Evolutionary conservation across 371 early-diverging fungal species (phyloP).

Genomic region (Mortierella sp.): DNA sequence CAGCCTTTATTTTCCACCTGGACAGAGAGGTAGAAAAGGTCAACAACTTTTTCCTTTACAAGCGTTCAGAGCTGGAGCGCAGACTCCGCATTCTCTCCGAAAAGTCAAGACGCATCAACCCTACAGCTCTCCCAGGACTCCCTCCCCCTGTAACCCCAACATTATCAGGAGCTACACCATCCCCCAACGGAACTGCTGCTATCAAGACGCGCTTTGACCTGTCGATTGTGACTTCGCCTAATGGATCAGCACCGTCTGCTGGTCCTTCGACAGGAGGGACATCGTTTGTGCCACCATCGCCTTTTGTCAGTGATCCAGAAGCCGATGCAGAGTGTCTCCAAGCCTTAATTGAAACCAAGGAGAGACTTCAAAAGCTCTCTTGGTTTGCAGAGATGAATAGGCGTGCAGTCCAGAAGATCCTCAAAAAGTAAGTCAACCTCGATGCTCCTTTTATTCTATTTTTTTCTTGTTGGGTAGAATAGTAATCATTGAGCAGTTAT

Average conservation of each 20-base stretch:
- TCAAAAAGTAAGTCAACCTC: constrained; percentile 73
- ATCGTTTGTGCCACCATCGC: constrained; percentile 36
- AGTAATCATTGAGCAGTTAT: neutral
- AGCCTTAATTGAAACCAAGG: constrained; percentile 73
- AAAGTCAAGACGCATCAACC: constrained; percentile 60
- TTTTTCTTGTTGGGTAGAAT: neutral
- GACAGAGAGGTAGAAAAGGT: constrained; percentile 81
- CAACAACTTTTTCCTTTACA: constrained; percentile 74
- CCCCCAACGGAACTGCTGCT: neutral
- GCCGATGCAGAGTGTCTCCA: constrained; percentile 69
- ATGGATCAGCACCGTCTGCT: constrained; percentile 6
- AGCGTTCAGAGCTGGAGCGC: constrained; percentile 72
- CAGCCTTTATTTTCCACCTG: constrained; percentile 74
- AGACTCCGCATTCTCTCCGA: constrained; percentile 73
- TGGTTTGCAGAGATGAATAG: constrained; percentile 78
- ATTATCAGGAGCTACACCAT: constrained; percentile 32
- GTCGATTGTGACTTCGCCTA: constrained; percentile 35
- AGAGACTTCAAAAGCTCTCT: constrained; percentile 70
- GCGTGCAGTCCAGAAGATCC: constrained; percentile 77
- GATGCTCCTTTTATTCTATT: neutral
- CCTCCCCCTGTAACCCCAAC: neutral
- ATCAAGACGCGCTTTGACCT: constrained; percentile 27
- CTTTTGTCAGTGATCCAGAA: constrained; percentile 52
- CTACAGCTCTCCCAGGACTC: constrained; percentile 5
- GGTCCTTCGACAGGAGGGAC: neutral